Conservation (phyloP, 257 asterid genomes). For the Leonotis leonurus region DNA sequence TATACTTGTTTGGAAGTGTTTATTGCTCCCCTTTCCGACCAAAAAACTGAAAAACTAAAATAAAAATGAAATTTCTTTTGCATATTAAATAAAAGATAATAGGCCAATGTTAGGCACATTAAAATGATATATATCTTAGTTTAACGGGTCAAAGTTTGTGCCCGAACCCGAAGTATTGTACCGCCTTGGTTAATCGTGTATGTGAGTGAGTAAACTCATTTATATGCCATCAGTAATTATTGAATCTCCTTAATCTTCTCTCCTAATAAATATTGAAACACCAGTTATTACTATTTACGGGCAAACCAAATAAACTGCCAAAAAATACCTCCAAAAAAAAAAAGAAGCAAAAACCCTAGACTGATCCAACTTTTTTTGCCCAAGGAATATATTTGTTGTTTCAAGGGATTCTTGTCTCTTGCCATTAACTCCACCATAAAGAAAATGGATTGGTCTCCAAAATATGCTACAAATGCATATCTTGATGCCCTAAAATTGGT, state of each 20-base stretch:
- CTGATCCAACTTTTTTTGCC: conserved; percentile 6
- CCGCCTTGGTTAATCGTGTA: background rate
- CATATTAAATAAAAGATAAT: too few species aligned
- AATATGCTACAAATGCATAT: conserved; percentile 54
- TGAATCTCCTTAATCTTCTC: conserved; percentile 35
- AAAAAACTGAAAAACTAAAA: too few species aligned
- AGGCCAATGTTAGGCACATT: too few species aligned
- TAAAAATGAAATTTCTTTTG: too few species aligned
- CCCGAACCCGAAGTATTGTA: too few species aligned
- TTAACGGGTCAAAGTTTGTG: too few species aligned
- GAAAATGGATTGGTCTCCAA: conserved; percentile 58
- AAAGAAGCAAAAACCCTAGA: conserved; percentile 19
- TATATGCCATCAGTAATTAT: conserved; percentile 19
- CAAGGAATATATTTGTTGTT: too few species aligned
- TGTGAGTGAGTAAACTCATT: background rate
- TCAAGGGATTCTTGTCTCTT: conserved; percentile 2
- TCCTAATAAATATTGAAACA: background rate
- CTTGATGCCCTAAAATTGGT: conserved; percentile 62
- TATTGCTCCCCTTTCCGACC: too few species aligned
- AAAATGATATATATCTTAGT: too few species aligned
- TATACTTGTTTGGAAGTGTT: too few species aligned
- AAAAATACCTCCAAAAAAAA: background rate
- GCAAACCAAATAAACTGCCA: background rate
- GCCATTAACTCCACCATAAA: background rate
- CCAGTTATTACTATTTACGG: background rate